Base-by-base conservation (phyloP, 2,329 filamentous ascomycete species). In the Lecanosticta acicola region DNA sequence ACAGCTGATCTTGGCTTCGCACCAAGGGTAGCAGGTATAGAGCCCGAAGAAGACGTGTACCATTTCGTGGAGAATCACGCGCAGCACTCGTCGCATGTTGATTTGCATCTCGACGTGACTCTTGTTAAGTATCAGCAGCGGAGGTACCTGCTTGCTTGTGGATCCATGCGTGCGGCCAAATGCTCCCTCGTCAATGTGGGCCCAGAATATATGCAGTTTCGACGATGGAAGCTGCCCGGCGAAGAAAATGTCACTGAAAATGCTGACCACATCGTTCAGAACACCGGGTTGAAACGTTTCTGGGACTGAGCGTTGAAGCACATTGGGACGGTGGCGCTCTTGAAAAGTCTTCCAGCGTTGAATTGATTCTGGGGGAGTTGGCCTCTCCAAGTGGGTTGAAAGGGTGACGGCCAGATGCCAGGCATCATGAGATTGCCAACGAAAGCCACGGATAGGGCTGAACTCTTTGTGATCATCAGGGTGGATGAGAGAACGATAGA, bases 211-310 rank as follows among this genome's bases (percentile, higher is more conserved):
- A 20, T 32, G 33, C 3, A 53, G 32, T 13, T 34, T 43, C 16
- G 46, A 48, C 8, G 37, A 26, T 14, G 50, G 46, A 11, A 53
- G 35, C n/a, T 47, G 40, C 26, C 42, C 46, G 21, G 37, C 18
- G 16, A 53, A 50, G 24, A 53, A 53, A 1, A 50, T 26, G 18
- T 53, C 41, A 36, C 33, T 53, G 45, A 53, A 50, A n/a, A n/a
- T n/a, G n/a, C n/a, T n/a, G n/a, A n/a, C n/a, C n/a, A n/a, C n/a
- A n/a, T n/a, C n/a, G n/a, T n/a, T n/a, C n/a, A n/a, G n/a, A n/a
- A n/a, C n/a, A n/a, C n/a, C n/a, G n/a, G n/a, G n/a, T n/a, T n/a
- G n/a, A n/a, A n/a, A n/a, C n/a, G n/a, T n/a, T n/a, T n/a, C n/a
- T n/a, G n/a, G n/a, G n/a, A n/a, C n/a, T n/a, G n/a, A n/a, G n/a